Evolutionary conservation across 2,329 filamentous ascomycete species (phyloP).

Genomic region (Aspergillus phoenicis): DNA sequence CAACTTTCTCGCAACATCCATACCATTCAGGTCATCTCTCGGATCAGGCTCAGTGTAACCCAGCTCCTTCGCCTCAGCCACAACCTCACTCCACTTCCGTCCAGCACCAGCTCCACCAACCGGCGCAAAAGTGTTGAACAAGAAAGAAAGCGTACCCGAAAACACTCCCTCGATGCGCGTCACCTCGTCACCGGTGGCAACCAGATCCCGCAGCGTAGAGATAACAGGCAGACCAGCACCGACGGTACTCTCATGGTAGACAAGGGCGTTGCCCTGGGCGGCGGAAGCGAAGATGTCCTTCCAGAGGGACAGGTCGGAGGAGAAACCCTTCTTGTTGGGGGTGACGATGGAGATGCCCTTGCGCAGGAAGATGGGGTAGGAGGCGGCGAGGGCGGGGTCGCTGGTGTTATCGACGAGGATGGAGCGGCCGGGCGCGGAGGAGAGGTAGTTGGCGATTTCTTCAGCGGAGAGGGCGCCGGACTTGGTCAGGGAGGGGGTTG

Average conservation of each 20-base stretch:
- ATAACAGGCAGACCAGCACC: conserved; percentile 92
- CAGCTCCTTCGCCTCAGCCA: conserved; percentile 86
- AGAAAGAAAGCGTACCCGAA: conserved; percentile 94
- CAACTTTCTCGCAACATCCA: conserved; percentile 92
- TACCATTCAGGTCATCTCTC: conserved; percentile 80
- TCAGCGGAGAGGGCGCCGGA: conserved; percentile 59
- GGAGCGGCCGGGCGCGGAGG: conserved; percentile 73
- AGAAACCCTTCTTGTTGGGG: conserved; percentile 98
- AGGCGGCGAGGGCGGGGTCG: conserved; percentile 78
- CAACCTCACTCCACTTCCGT: conserved; percentile 80
- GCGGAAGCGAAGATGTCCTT: conserved; percentile 80
- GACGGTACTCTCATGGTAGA: conserved; percentile 95
- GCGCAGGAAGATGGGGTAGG: conserved; percentile 79
- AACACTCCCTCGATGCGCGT: conserved; percentile 96
- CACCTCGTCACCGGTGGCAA: conserved; percentile 89
- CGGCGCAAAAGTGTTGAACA: conserved; percentile 96
- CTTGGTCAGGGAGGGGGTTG: conserved; percentile 61
- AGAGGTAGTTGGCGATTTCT: conserved; percentile 76
- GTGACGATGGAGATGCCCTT: conserved; percentile 89
- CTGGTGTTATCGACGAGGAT: conserved; percentile 96
- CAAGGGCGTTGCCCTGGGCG: conserved; percentile 64
- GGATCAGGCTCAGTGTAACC: conserved; percentile 92
- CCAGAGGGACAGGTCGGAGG: conserved; percentile 78
- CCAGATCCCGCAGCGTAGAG: conserved; percentile 89
- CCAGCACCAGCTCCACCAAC: conserved; percentile 65